phyloP scores from a whole-genome alignment of 2,329 filamentous ascomycete species.

The Apiospora marii region DNA sequence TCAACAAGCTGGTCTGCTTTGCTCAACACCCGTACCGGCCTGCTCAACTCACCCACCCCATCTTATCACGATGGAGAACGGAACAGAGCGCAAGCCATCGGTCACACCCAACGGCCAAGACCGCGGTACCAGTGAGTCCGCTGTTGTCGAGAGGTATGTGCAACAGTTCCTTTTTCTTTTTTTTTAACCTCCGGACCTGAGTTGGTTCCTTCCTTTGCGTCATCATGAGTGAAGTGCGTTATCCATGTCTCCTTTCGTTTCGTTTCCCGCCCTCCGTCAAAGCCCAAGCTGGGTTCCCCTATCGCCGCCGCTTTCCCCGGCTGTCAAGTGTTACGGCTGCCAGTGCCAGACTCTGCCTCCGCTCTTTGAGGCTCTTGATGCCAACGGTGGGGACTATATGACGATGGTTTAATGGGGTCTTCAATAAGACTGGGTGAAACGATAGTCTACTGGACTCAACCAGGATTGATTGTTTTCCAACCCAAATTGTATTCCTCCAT shows the following conservation, averaged over 20 bases:
- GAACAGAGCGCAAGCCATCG: not conserved
- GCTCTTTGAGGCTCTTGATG: not conserved
- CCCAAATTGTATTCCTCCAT: slow-evolving; percentile 12
- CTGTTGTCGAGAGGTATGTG: slow-evolving; percentile 14
- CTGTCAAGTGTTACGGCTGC: not conserved
- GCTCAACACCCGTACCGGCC: not conserved
- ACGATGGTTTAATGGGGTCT: slow-evolving; percentile 20
- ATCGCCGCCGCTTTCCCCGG: not conserved
- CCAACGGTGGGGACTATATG: not conserved
- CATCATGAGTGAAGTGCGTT: slow-evolving; percentile 1
- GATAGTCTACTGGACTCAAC: slow-evolving; percentile 12
- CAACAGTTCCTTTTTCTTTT: not conserved
- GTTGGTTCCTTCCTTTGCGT: not conserved
- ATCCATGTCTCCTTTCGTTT: not conserved
- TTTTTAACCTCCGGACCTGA: not conserved
- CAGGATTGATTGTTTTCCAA: not conserved
- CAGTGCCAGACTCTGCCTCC: not conserved
- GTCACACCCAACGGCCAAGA: not conserved
- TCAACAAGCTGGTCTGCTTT: not conserved
- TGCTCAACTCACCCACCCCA: not conserved
- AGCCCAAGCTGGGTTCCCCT: not conserved
- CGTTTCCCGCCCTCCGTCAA: not conserved
- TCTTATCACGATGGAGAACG: not conserved
- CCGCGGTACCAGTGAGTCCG: slow-evolving; percentile 9
- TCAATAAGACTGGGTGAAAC: slow-evolving; percentile 6